phyloP scores from a whole-genome alignment of 768 basidiomycete genomes.

The button mushroom (Agaricus bisporus) region DNA sequence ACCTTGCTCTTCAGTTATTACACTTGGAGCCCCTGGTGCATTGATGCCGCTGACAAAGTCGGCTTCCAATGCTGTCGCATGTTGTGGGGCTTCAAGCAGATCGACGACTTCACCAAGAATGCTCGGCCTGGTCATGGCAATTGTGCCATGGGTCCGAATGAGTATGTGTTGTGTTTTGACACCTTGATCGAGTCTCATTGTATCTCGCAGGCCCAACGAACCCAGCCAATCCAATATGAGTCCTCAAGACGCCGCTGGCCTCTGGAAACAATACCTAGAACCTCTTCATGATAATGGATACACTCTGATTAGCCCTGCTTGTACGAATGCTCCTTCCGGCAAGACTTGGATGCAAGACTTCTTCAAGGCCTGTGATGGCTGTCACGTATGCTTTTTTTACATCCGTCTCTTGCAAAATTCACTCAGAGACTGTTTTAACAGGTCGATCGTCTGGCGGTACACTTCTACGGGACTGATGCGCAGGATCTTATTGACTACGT shows the following conservation, averaged over 20 bases:
- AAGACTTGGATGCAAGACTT: slow-evolving; percentile 61
- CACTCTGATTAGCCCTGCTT: slow-evolving; percentile 57
- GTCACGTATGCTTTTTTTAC: slow-evolving; percentile 37
- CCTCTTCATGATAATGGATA: slow-evolving; percentile 55
- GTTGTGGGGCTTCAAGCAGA: slow-evolving; percentile 62
- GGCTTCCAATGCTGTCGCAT: slow-evolving; percentile 58
- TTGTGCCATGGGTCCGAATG: slow-evolving; percentile 60
- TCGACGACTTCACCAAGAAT: slow-evolving; percentile 36
- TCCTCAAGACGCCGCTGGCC: slow-evolving; percentile 37
- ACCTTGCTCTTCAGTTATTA: slow-evolving; percentile 36
- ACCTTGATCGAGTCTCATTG: background rate
- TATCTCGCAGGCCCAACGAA: slow-evolving; percentile 57
- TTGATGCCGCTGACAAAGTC: slow-evolving; percentile 24
- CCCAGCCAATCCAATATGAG: slow-evolving; percentile 53
- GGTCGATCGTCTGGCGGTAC: slow-evolving; percentile 54
- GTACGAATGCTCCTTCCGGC: slow-evolving; percentile 55
- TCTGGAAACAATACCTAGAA: slow-evolving; percentile 60
- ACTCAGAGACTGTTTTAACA: slow-evolving; percentile 18
- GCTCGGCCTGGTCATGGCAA: slow-evolving; percentile 48
- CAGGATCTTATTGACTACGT: slow-evolving; percentile 49
- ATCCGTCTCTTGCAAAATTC: background rate
- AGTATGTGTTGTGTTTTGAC: slow-evolving; percentile 42
- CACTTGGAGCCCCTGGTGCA: slow-evolving; percentile 55
- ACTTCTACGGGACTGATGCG: slow-evolving; percentile 58
- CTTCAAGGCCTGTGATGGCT: slow-evolving; percentile 43